Evolutionary conservation across 2,329 filamentous ascomycete genomes (phyloP), one percentile per base, ranked within the genome.

Genomic region (Keithomyces neogunnii): DNA sequence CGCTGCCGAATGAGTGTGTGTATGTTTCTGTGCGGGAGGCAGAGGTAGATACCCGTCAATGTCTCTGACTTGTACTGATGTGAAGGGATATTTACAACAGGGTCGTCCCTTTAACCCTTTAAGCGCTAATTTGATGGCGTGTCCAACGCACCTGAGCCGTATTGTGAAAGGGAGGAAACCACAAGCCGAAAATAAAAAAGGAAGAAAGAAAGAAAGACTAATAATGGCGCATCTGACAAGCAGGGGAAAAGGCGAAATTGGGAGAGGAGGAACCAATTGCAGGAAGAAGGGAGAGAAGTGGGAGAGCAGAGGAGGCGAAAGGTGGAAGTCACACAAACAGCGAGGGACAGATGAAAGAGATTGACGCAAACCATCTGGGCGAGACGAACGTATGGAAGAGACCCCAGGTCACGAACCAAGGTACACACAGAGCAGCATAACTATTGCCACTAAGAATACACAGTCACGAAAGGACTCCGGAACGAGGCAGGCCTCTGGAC

Each of bases 51-150:
- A n/a, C 4, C 9, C 19, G 30, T 28, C 11, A 44, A 6, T 50
- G 48, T 50, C 48, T 46, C 48, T 46, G 33, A 50, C 48, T 45
- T 50, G n/a, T 46, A 50, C 33, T 5, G 26, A 32, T 26, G n/a
- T n/a, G 33, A 29, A 40, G 28, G 48, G 48, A 50, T 50, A 42
- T 19, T 19, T 19, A 19, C 19, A 19, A 19, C 19, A 8, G 31
- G 13, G 6, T 29, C 26, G 38, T 32, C 31, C 19, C 5, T 19
- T 13, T 13, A n/a, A n/a, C 6, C 29, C 13, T 5, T n/a, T n/a
- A n/a, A 33, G 31, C 19, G n/a, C 31, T 36, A 32, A 47, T n/a
- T 47, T 11, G 35, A 19, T 19, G 19, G 19, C 19, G 19, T 19
- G 19, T 19, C 19, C 19, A 19, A 19, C 19, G 19, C 19, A 19